These are phyloP conservation scores for Sphagnum magellanicum DNA, from an alignment of 228 moss, liverwort and hornwort genomes.

Conservation along the genomic window DNA sequence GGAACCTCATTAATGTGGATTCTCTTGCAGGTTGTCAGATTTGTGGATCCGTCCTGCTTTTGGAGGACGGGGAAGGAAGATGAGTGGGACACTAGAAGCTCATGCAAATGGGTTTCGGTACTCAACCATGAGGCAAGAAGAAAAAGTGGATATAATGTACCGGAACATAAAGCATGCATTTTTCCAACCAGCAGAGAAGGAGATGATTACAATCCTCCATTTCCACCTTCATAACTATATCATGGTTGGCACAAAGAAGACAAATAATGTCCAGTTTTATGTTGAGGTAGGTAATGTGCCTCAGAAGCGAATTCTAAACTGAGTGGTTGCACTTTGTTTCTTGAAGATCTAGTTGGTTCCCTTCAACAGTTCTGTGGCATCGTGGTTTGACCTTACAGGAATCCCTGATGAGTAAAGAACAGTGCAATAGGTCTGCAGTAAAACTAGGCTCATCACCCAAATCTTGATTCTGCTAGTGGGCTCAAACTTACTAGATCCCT, in stretches of 20 bases:
- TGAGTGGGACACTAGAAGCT: conserved; percentile 91
- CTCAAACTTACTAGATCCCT: too few relatives aligned
- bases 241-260: conserved; percentile 99
- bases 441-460: too few relatives aligned
- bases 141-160: conserved; percentile 91
- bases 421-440: too few relatives aligned
- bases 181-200: conserved; percentile 99
- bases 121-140: conserved; percentile 97
- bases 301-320: neutral
- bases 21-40: conserved; percentile 60
- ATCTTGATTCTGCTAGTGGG: too few relatives aligned
- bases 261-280: conserved; percentile 96
- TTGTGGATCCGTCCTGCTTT: conserved; percentile 93
- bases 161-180: conserved; percentile 99
- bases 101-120: conserved; percentile 94
- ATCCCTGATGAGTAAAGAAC: too few relatives aligned
- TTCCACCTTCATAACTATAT: conserved; percentile 95
- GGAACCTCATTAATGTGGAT: neutral
- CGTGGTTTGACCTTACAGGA: neutral
- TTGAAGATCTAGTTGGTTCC: neutral
- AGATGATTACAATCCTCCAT: conserved; percentile 97
- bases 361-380: neutral
- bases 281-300: conserved; percentile 49
- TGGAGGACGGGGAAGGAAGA: conserved; percentile 91
- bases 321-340: neutral